phyloP scores from a whole-genome alignment of 257 asterid genomes.

The Fraxinus cuspidata region DNA sequence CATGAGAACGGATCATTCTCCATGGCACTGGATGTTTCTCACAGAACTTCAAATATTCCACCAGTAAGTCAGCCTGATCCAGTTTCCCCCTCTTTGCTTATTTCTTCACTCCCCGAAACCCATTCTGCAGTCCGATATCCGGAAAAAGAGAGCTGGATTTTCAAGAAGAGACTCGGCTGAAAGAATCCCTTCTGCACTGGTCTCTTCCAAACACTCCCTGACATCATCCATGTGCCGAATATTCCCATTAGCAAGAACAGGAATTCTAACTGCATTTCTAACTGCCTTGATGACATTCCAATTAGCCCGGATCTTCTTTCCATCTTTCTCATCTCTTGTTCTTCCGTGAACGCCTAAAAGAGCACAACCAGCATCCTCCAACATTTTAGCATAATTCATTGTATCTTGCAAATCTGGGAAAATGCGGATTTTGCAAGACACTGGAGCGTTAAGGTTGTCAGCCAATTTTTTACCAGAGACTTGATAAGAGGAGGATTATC shows the following conservation, averaged over 20 bases:
- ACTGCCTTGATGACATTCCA: slow-evolving; percentile 86
- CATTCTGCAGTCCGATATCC: slow-evolving; percentile 79
- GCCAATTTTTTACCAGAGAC: slow-evolving; percentile 78
- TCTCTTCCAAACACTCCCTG: slow-evolving; percentile 64
- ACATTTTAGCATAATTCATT: slow-evolving; percentile 80
- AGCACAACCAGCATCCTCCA: slow-evolving; percentile 95
- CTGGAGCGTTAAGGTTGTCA: slow-evolving; percentile 69
- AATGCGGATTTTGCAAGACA: slow-evolving; percentile 86
- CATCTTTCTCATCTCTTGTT: slow-evolving; percentile 91
- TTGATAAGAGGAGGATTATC: slow-evolving; percentile 86
- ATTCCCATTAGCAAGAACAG: slow-evolving; percentile 92
- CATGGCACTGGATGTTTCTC: slow-evolving; percentile 92
- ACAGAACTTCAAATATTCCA: slow-evolving; percentile 72
- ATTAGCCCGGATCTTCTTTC: slow-evolving; percentile 79
- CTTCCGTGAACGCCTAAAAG: slow-evolving; percentile 93
- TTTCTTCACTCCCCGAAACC: slow-evolving; percentile 43
- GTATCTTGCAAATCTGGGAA: slow-evolving; percentile 79
- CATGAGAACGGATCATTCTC: slow-evolving; percentile 92
- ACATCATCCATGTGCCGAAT: slow-evolving; percentile 77
- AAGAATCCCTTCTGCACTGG: slow-evolving; percentile 79
- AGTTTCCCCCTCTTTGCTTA: slow-evolving; percentile 47
- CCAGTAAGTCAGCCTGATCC: slow-evolving; percentile 72
- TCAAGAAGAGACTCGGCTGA: slow-evolving; percentile 94
- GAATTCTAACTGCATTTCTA: slow-evolving; percentile 74
- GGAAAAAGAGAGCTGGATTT: slow-evolving; percentile 91